Evolutionary conservation across 1,139 yeast genomes (phyloP).

Genomic region (Zygoascus sp.): DNA sequence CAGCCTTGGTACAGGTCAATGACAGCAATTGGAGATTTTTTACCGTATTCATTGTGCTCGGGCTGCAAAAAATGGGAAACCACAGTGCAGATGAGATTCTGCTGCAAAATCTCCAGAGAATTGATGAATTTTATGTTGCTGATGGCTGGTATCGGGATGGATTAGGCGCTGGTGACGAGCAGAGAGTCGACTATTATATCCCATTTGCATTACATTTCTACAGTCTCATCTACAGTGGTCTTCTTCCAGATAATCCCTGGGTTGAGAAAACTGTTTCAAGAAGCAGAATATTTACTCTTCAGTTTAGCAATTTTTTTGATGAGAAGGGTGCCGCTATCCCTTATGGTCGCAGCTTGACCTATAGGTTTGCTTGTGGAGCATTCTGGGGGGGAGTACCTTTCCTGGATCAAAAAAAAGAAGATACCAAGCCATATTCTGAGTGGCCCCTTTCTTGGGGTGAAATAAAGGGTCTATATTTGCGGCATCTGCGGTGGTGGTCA

Average conservation of each 20-base stretch:
- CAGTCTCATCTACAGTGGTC: conserved; percentile 26
- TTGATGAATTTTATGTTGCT: conserved; percentile 28
- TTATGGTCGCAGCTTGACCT: conserved; percentile 33
- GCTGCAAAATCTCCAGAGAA: conserved; percentile 22
- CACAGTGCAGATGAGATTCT: conserved; percentile 19
- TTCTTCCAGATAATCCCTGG: conserved; percentile 23
- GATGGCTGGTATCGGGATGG: conserved; percentile 38
- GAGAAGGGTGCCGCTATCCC: conserved; percentile 32
- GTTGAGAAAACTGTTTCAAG: conserved; percentile 22
- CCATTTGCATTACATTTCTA: conserved; percentile 35
- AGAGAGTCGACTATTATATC: conserved; percentile 32
- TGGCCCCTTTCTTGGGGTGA: conserved; percentile 25
- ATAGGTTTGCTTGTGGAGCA: conserved; percentile 31
- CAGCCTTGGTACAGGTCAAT: conserved; percentile 22
- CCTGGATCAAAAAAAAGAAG: conserved; percentile 20
- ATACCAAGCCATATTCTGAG: background rate
- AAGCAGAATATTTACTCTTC: conserved; percentile 26
- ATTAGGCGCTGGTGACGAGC: conserved; percentile 15
- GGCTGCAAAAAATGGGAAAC: conserved; percentile 29
- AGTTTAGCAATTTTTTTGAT: conserved; percentile 28
- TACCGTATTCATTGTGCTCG: conserved; percentile 31
- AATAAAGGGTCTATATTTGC: conserved; percentile 29
- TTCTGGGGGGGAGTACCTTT: conserved; percentile 34
- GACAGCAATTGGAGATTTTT: conserved; percentile 34
- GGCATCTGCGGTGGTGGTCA: conserved; percentile 34